Base-by-base conservation (phyloP, 768 basidiomycete species). In the Gloeopeniophorella convolvens region DNA sequence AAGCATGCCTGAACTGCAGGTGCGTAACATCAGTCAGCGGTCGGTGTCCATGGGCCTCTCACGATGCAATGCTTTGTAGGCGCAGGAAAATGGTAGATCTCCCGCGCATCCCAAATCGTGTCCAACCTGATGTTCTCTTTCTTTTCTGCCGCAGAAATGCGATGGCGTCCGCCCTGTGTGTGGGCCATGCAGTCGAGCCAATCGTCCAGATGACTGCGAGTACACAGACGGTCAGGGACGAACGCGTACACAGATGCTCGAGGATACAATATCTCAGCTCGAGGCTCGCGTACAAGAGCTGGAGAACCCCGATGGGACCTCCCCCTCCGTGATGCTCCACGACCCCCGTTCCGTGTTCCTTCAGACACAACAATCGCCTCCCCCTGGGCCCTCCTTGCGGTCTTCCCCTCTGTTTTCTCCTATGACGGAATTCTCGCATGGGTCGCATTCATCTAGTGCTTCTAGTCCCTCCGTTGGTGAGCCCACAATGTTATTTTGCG, bases 191-290 rank as follows among this genome's bases (percentile, higher is more conserved):
- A 62, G 67, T 30, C 66, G 70, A 7, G 74, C 77, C 32, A 77
- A 79, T 30, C 77, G 80, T 48, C 72, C 72, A 31, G 82, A 82
- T 40, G 79, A 79, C n/a, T 85, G 83, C 62, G 82, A 84, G 65
- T 85, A 83, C 62, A 70, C 77, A 4, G 83, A 84, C 58, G 78
- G 78, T 4, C 75, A 74, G 40, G 72, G 71, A 45, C 73, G 80
- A 51, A 76, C 82, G 21, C 69, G 80, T 49, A 82, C 78, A 3
- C 70, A 79, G 59, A 71, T 70, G 15, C 63, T 84, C 23, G 80
- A 82, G 60, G 82, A 83, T 28, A 75, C 76, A 2, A 68, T 83
- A 24, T 68, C 72, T 1, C 70, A 77, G 24, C 65, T 84, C 44
- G 75, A 74, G 62, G 72, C 78, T 32, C 72, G 82, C 33, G 64